Evolutionary conservation across 371 early-diverging fungal species (phyloP), one percentile per base, ranked within the genome.

Genomic region (Dentiscutata heterogama): DNA sequence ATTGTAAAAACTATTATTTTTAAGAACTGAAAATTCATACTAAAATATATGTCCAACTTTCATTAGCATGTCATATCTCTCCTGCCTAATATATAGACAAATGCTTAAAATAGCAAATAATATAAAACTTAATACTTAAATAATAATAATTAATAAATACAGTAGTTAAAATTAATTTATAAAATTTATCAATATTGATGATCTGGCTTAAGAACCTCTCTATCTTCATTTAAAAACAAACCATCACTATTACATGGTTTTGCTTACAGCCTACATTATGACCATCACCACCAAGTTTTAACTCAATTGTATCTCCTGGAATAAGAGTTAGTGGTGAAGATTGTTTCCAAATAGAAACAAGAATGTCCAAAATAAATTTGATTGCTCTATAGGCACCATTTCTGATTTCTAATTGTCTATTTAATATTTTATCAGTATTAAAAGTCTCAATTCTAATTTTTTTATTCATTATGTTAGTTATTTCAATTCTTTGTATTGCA

Each of bases 141-240:
- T 31, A 31, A 31, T 65, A 31, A 31, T 31, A 31, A 31, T 31
- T 31, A 31, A 31, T 31, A 31, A 31, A 65, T 27, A 27, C n/a
- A n/a, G n/a, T n/a, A n/a, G 31, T 29, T 14, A 5, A 3, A 29
- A 65, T 65, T 29, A 65, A 65, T 54, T 16, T 5, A 54, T 16
- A 11, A 16, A 16, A 16, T 2, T 22, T 22, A 70, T 14, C 20
- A 46, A 70, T 70, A 70, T 20, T 70, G 68, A 68, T 68, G 35
- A 39, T 31, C 70, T 70, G 70, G 20, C 8, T 31, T 70, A 6
- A 70, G 14, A 11, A 50, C 20, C 39, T 68, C 39, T 8, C 42
- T 6, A 14, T 18, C 42, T 68, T 68, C 18, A 68, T 68, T 68
- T 68, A 68, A 20, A 68, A 42, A 68, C 68, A 68, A 39, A 68